Conservation (phyloP, 495 filamentous ascomycete genomes). For the Aspergillus bridgeri region DNA sequence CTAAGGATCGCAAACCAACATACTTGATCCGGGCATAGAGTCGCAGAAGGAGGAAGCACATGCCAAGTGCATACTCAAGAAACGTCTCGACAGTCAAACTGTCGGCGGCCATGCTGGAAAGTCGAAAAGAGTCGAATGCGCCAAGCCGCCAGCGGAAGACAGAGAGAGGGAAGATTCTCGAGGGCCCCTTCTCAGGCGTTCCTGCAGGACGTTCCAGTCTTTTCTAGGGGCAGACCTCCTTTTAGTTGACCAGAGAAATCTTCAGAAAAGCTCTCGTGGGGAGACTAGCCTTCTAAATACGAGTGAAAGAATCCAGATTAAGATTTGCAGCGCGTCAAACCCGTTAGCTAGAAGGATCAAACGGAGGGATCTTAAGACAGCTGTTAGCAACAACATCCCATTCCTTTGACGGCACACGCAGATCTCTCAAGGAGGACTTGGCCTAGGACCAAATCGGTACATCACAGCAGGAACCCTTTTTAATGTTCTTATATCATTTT, state of each 20-base stretch:
- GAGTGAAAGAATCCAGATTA: not conserved
- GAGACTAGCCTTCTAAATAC: not conserved
- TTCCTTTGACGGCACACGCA: not conserved
- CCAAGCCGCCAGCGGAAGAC: not conserved
- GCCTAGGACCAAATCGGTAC: too few relatives aligned
- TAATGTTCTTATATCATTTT: not conserved
- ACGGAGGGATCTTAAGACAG: not conserved
- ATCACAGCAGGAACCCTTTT: not conserved
- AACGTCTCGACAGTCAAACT: slow-evolving; percentile 16
- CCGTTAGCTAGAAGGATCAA: not conserved
- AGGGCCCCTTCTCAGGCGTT: not conserved
- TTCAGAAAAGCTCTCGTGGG: too few relatives aligned
- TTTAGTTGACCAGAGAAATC: not conserved
- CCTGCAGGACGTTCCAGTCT: not conserved
- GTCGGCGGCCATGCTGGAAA: slow-evolving; percentile 9
- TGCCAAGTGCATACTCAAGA: slow-evolving; percentile 25
- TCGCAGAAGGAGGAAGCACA: slow-evolving; percentile 17
- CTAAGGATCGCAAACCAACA: slow-evolving; percentile 16
- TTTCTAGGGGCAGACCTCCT: not conserved
- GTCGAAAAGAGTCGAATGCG: not conserved
- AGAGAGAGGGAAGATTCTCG: not conserved
- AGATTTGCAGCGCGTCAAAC: not conserved
- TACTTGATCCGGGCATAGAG: slow-evolving; percentile 15
- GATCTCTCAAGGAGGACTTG: not conserved
- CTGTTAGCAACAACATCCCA: not conserved